Evolutionary conservation across 441 rosid genomes (phyloP), one percentile per base, ranked within the genome.

Genomic region (Brassica balearica): DNA sequence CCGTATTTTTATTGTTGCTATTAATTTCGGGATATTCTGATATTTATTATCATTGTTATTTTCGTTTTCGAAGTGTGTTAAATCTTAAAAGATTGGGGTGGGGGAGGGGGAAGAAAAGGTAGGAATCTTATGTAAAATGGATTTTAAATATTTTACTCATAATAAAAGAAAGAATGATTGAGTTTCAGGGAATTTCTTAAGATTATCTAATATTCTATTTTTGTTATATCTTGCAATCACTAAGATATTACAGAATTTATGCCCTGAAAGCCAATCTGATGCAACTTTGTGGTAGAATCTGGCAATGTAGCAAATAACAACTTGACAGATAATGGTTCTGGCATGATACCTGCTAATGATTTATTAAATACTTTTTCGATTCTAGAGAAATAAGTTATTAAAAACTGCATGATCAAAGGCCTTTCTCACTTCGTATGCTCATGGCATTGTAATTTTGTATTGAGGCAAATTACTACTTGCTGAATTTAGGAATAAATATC

Each of bases 31-130:
- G 75, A 74, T 67, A 62, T 74, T 73, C 66, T 80, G 75, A 69
- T 73, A 63, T 69, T 69, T 69, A 27, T 58, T 62, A 70, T 75
- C 55, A 65, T 75, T 74, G 80, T 75, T 75, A 59, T 80, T 75
- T 80, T 73, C 78, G 69, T 69, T 86, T 51, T 83, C 61, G 67
- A 70, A 75, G 78, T 86, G 84, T 82, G 82, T 79, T 76, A 59
- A 62, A 79, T 80, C 77, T 83, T 81, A 68, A 74, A 79, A 82
- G 83, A 85, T 71, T 77, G 68, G 74, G 77, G 78, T 43, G 51
- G 63, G 56, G 64, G 9, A 1, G 19, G 19, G 19, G 62, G 69
- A 55, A 15, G 58, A 68, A 36, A 77, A 63, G 72, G 76, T 53
- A 61, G 66, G 80, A 79, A 71, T 25, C 27, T 69, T 62, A 74